Base-by-base conservation (phyloP, 495 filamentous ascomycete species). In the Mycothermus thermophilus region DNA sequence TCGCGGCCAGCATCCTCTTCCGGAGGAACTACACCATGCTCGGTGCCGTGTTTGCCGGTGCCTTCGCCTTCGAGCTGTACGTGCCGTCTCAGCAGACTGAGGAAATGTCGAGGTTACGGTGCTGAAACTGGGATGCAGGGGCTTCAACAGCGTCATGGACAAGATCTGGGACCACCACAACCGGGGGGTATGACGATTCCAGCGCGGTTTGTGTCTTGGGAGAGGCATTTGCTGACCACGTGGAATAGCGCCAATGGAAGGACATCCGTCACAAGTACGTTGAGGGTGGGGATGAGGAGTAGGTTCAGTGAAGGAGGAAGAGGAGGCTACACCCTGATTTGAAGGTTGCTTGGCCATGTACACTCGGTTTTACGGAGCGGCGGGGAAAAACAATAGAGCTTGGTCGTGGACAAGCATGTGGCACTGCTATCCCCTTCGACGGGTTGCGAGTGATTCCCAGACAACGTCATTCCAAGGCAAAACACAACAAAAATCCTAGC, bases 201-300 rank as follows among this genome's bases (percentile, higher is more conserved):
- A n/a, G 8, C 16, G 8, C 12, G 3, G 2, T 24, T 16, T 18
- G 15, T 25, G 31, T 34, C 12, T 17, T 7, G 16, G 16, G 18
- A 19, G 34, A 27, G 14, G 21, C 14, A 33, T n/a, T 37, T 41
- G 35, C 59, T 66, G 38, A 59, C 47, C 30, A 30, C 26, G 25
- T 35, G 48, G 32, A 38, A 55, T 52, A 96, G 83, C 84, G 90
- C 46, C 92, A 96, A 88, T 99, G 92, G 92, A 96, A 96, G 72
- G 90, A 96, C 59, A 95, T 99, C 66, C 85, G 90, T 57, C 60
- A 74, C 54, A 77, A 72, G 53, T 99, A 95, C 58, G 59, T 86
- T 45, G 55, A 79, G 51, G 67, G 71, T 19, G 54, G 48, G 28
- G 53, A 57, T 21, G 55, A 59, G 23, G 47, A 54, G 30, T 44